These are phyloP conservation scores for Aspergillus bertholletiae DNA, from an alignment of 495 filamentous ascomycete genomes.

Conservation along the genomic window DNA sequence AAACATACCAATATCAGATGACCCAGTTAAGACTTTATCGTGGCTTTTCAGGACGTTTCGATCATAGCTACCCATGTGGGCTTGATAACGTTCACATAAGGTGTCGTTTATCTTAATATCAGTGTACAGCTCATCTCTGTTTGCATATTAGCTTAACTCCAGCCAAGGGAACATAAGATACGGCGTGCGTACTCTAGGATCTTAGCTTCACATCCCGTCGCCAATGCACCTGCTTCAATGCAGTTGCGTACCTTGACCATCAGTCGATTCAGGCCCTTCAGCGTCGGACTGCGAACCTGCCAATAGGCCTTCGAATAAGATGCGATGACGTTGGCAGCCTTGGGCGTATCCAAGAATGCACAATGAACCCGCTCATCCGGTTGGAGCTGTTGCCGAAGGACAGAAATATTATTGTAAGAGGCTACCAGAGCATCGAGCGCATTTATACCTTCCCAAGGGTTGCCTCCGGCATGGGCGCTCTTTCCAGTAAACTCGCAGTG, in stretches of 20 bases:
- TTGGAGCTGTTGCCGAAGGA: constrained; percentile 61
- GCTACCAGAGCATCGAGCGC: constrained; percentile 59
- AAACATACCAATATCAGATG: constrained; percentile 50
- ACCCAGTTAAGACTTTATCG: constrained; percentile 46
- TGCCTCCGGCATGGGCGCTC: constrained; percentile 55
- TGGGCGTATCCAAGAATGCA: constrained; percentile 56
- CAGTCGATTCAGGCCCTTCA: constrained; percentile 44
- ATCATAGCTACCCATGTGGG: constrained; percentile 47
- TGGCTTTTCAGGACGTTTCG: constrained; percentile 44
- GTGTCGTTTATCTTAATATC: constrained; percentile 60
- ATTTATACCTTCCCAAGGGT: constrained; percentile 62
- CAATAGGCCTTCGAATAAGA: constrained; percentile 51
- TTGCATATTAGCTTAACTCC: not conserved
- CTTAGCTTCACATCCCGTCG: constrained; percentile 54
- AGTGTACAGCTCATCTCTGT: constrained; percentile 46
- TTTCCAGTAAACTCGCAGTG: constrained; percentile 32
- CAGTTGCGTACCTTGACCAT: constrained; percentile 51
- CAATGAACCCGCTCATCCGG: constrained; percentile 58
- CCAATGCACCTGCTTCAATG: constrained; percentile 56
- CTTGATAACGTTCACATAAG: constrained; percentile 49
- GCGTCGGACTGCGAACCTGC: constrained; percentile 47
- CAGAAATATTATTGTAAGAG: constrained; percentile 59
- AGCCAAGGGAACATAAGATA: no score
- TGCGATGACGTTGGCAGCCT: constrained; percentile 61
- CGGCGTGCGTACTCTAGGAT: constrained; percentile 36